These are phyloP conservation scores for Fistulifera pelliculosa DNA, from an alignment of 108 stramenopile species.

Conservation along the genomic window DNA sequence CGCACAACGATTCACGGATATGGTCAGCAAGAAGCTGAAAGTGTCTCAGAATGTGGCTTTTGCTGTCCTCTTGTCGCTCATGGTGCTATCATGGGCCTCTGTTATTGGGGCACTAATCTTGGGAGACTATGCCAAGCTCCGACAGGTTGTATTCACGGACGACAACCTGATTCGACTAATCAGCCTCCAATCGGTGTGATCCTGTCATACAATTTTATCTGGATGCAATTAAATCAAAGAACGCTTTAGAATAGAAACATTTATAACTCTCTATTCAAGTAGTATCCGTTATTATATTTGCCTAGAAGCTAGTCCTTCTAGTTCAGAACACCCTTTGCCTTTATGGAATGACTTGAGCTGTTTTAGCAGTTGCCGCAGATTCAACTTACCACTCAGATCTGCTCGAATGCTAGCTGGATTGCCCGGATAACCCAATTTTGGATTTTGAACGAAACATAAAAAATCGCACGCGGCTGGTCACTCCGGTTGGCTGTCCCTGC, in stretches of 20 bases:
- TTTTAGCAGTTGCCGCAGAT: conserved; percentile 14
- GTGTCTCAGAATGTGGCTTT: conserved; percentile 1
- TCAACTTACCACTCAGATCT: conserved; percentile 24
- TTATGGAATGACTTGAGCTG: conserved; percentile 15
- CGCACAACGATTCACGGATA: background rate
- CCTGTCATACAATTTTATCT: too few relatives aligned
- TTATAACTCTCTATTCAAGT: too few relatives aligned
- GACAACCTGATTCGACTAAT: too few relatives aligned
- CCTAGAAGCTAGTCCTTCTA: too few relatives aligned
- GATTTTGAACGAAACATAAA: conserved; percentile 72
- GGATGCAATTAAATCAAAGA: too few relatives aligned
- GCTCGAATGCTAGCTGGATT: conserved; percentile 69
- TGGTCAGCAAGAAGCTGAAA: background rate
- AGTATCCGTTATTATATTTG: too few relatives aligned
- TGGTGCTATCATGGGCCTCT: background rate
- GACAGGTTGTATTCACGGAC: background rate
- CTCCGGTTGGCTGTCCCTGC: conserved; percentile 66
- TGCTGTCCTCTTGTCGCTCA: background rate
- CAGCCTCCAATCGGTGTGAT: too few relatives aligned
- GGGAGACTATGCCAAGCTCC: conserved; percentile 1
- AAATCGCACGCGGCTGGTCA: conserved; percentile 41
- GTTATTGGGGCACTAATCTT: background rate
- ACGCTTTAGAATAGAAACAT: too few relatives aligned
- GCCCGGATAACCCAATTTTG: conserved; percentile 51
- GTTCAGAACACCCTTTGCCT: conserved; percentile 3